Evolutionary conservation across 1,284 basidiomycete genomes (phyloP).

Genomic region (Mycosarcoma maydis): DNA sequence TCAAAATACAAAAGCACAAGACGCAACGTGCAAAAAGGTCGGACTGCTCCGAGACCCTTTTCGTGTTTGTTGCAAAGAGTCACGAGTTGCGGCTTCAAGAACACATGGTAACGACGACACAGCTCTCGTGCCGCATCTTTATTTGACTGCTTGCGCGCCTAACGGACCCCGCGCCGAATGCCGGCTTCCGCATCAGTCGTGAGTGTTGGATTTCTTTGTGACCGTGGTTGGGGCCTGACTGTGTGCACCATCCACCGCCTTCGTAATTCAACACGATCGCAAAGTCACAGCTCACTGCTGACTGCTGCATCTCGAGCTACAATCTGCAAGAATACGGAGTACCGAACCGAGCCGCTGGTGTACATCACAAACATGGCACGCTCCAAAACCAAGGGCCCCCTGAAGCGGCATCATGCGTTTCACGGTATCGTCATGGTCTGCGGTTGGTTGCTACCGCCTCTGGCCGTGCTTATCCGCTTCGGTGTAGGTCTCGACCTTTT

Average conservation of each 20-base stretch:
- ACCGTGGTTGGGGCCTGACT: not conserved
- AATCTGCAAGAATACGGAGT: not conserved
- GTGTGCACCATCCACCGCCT: too few relatives aligned
- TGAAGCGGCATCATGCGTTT: slow-evolving; percentile 79
- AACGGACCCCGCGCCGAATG: not conserved
- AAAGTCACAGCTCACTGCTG: too few relatives aligned
- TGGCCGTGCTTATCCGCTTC: slow-evolving; percentile 90
- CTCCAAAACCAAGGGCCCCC: slow-evolving; percentile 28
- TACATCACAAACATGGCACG: slow-evolving; percentile 9
- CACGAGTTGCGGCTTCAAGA: too few relatives aligned
- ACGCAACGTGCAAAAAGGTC: too few relatives aligned
- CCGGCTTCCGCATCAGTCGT: not conserved
- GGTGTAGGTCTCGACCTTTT: slow-evolving; percentile 92
- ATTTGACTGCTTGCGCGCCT: too few relatives aligned
- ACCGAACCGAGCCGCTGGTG: too few relatives aligned
- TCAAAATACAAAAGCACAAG: too few relatives aligned
- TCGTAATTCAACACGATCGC: too few relatives aligned
- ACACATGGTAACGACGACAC: too few relatives aligned
- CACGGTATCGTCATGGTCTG: slow-evolving; percentile 73
- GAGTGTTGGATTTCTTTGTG: not conserved
- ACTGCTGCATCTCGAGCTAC: not conserved
- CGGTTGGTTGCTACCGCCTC: slow-evolving; percentile 48
- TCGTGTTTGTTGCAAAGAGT: too few relatives aligned
- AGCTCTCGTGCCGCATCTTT: too few relatives aligned
- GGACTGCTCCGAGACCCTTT: too few relatives aligned